Evolutionary conservation across 345 rosid genomes (phyloP), one percentile per base, ranked within the genome.

Genomic region (Corchorus capsularis): DNA sequence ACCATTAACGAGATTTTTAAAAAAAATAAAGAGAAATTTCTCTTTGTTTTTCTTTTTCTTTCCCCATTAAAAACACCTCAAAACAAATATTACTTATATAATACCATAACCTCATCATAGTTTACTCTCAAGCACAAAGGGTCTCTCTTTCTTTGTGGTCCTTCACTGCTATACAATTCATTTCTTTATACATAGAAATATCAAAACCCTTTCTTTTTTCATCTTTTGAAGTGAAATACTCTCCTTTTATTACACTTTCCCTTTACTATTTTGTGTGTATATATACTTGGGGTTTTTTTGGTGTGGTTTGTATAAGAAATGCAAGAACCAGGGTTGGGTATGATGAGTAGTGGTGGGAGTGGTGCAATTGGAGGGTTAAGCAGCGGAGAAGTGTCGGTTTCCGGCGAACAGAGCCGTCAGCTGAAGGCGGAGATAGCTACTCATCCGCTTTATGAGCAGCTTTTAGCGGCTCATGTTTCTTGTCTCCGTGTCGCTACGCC

Each of bases 401-500:
- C 82, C 50, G 90, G 79, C 17, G 93, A 89, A 39, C 91, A 81
- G 65, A 86, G 69, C 53, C 87, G 88, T 49, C 94, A 88, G 53
- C 82, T 93, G 45, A 95, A 90, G 92, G 89, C 91, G 59, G 98
- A 95, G 87, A 90, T 95, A 79, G 97, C 89, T 20, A 79, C 83
- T 35, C 97, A 95, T 79, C 98, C 99, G 47, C 79, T 95, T 71
- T 95, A 87, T 76, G 99, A 95, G 53, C 97, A 95, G 84, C 82
- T 95, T 16, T 72, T 93, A 34, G 74, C 97, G 4, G 99, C 98
- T 10, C 98, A 95, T 77, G 97, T 95, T 59, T 85, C 98, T 6
- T 93, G 99, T 81, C 87, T 95, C 15, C 88, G 98, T 46, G 98
- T 93, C 8, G 99, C 98, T 4, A 95, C 99, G 46, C 99, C 99